These are phyloP conservation scores for Porphyrellus cyaneotinctus DNA, from an alignment of 768 basidiomycete species.

Conservation along the genomic window DNA sequence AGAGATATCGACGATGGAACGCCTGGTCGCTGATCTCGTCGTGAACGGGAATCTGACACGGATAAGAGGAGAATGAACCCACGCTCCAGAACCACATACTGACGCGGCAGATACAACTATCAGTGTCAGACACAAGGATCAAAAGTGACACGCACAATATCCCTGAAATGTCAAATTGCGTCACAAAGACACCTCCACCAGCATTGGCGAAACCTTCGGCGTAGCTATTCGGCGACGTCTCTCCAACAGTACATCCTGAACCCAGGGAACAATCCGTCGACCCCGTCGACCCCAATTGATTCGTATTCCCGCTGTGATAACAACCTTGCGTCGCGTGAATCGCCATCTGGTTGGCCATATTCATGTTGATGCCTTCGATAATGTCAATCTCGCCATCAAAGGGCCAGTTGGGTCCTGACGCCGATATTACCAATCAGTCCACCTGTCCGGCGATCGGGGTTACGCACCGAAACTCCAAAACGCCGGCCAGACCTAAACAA, in stretches of 20 bases:
- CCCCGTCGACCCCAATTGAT: conserved; percentile 33
- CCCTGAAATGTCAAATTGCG: conserved; percentile 60
- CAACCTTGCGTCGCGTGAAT: conserved; percentile 47
- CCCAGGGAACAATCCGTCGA: conserved; percentile 21
- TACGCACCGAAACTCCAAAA: conserved; percentile 31
- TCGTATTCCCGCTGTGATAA: conserved; percentile 25
- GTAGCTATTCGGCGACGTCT: conserved; percentile 31
- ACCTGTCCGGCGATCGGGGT: neutral
- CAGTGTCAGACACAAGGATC: neutral
- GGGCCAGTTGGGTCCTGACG: conserved; percentile 37
- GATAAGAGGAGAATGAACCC: conserved; percentile 9
- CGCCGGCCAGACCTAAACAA: conserved; percentile 31
- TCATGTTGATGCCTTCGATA: conserved; percentile 56
- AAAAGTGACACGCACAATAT: conserved; percentile 36
- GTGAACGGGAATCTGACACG: conserved; percentile 11
- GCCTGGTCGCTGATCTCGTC: conserved; percentile 30
- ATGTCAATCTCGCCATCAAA: conserved; percentile 54
- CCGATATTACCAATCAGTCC: neutral
- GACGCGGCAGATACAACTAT: neutral
- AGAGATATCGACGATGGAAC: conserved; percentile 35
- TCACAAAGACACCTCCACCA: conserved; percentile 66
- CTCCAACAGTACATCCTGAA: conserved; percentile 29
- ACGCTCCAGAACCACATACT: conserved; percentile 53
- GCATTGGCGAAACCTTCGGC: conserved; percentile 16
- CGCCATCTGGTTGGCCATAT: conserved; percentile 51